These are phyloP conservation scores for Candida maris DNA, from an alignment of 805 yeast species.

Conservation along the genomic window DNA sequence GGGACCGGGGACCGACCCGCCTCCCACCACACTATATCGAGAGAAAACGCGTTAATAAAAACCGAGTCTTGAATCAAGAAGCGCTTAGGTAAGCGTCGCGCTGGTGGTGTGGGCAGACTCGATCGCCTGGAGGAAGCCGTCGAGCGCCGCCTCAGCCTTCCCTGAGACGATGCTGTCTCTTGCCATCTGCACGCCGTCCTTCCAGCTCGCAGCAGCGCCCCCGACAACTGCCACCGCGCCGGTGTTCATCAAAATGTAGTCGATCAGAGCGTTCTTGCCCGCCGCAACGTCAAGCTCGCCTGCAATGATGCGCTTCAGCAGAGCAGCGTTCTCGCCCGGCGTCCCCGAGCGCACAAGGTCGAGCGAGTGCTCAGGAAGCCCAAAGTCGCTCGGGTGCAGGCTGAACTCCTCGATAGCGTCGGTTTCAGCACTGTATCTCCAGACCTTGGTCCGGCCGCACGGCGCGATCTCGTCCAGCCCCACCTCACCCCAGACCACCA, in stretches of 20 bases:
- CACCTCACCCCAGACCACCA: constrained; percentile 90
- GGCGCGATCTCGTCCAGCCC: constrained; percentile 96
- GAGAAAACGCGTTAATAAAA: too few species aligned
- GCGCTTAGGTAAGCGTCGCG: too few species aligned
- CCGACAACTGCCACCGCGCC: constrained; percentile 82
- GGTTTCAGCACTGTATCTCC: constrained; percentile 53
- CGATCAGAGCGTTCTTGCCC: constrained; percentile 65
- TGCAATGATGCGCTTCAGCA: constrained; percentile 42
- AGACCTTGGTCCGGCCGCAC: constrained; percentile 72
- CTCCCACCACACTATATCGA: too few species aligned
- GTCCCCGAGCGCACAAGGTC: constrained; percentile 75
- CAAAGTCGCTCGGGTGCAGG: constrained; percentile 75
- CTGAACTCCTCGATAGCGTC: constrained; percentile 38
- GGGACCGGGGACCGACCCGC: too few species aligned
- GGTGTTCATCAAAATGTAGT: constrained; percentile 86
- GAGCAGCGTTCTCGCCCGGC: constrained; percentile 75
- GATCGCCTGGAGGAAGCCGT: constrained; percentile 45
- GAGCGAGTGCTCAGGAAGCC: constrained; percentile 68
- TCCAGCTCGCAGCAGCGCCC: constrained; percentile 68
- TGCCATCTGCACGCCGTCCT: constrained; percentile 73
- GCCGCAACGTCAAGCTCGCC: constrained; percentile 40
- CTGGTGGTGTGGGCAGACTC: too few species aligned
- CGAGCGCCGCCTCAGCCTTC: constrained; percentile 56
- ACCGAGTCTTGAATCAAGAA: too few species aligned
- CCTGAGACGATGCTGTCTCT: constrained; percentile 65